Evolutionary conservation across 2,329 filamentous ascomycete species (phyloP).

Genomic region (Botrytis medusae): DNA sequence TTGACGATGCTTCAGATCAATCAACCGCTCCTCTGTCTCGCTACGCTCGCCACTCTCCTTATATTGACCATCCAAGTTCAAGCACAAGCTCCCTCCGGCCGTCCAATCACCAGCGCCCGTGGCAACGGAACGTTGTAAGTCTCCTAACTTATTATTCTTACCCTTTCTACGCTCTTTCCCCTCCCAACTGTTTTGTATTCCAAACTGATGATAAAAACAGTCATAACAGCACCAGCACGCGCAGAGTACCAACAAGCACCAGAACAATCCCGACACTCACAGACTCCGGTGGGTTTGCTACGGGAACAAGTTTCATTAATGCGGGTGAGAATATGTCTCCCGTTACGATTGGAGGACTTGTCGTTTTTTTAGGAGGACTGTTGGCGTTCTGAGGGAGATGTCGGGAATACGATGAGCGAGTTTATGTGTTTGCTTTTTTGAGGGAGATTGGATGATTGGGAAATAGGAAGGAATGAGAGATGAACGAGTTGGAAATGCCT

Average conservation of each 20-base stretch:
- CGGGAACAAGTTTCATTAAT: background rate
- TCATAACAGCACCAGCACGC: conserved; percentile 9
- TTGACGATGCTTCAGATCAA: background rate
- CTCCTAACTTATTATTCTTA: background rate
- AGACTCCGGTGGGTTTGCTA: background rate
- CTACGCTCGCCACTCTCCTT: conserved; percentile 4
- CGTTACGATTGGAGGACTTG: background rate
- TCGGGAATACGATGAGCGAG: background rate
- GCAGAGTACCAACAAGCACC: background rate
- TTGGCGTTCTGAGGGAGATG: conserved; percentile 3
- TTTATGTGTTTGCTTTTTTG: background rate
- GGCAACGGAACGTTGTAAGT: conserved; percentile 17
- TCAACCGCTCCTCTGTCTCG: background rate
- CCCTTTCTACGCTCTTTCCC: no score
- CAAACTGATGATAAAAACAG: background rate
- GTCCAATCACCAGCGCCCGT: background rate
- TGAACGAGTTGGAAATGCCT: background rate
- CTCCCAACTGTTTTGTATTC: background rate
- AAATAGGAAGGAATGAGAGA: background rate
- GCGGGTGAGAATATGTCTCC: conserved; percentile 1
- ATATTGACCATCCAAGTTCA: background rate
- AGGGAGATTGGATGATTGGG: background rate
- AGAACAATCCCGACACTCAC: background rate
- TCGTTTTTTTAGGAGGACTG: conserved; percentile 6
- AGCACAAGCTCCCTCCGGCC: conserved; percentile 1